Evolutionary conservation across 1,139 yeast species (phyloP).

Genomic region (Pichia sp.): DNA sequence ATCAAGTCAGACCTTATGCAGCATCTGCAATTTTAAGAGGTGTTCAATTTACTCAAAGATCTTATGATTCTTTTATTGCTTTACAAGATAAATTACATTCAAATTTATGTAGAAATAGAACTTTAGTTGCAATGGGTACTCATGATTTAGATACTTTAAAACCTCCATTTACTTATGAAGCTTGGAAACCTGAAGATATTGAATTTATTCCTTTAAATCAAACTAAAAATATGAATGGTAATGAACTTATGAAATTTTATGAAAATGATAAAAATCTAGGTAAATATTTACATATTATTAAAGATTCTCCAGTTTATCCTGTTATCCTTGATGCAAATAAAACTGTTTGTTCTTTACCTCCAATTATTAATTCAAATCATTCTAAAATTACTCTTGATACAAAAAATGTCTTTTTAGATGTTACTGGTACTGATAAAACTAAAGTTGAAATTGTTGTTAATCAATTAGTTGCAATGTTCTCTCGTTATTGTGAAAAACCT

Average conservation of each 20-base stretch:
- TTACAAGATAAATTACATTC: constrained; percentile 95
- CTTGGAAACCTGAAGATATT: constrained; percentile 72
- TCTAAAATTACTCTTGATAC: constrained; percentile 85
- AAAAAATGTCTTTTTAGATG: constrained; percentile 82
- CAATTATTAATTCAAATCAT: constrained; percentile 89
- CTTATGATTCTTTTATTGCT: constrained; percentile 91
- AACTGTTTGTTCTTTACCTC: constrained; percentile 89
- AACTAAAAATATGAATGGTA: constrained; percentile 67
- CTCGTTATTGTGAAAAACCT: constrained; percentile 73
- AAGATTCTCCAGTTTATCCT: constrained; percentile 86
- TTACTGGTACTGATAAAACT: constrained; percentile 93
- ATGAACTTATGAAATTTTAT: constrained; percentile 80
- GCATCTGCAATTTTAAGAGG: constrained; percentile 90
- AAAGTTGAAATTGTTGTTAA: constrained; percentile 88
- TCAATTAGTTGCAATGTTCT: constrained; percentile 92
- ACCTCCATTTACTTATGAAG: constrained; percentile 88
- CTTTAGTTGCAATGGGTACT: constrained; percentile 97
- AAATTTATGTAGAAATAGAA: constrained; percentile 93
- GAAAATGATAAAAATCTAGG: constrained; percentile 87
- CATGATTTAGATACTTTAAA: constrained; percentile 82
- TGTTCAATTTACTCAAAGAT: constrained; percentile 70
- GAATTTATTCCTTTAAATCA: constrained; percentile 84
- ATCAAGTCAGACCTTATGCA: constrained; percentile 79
- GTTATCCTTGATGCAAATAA: constrained; percentile 76
- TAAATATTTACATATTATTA: constrained; percentile 80